Evolutionary conservation across 441 rosid species (phyloP).

Genomic region (Isatis lusitanica): DNA sequence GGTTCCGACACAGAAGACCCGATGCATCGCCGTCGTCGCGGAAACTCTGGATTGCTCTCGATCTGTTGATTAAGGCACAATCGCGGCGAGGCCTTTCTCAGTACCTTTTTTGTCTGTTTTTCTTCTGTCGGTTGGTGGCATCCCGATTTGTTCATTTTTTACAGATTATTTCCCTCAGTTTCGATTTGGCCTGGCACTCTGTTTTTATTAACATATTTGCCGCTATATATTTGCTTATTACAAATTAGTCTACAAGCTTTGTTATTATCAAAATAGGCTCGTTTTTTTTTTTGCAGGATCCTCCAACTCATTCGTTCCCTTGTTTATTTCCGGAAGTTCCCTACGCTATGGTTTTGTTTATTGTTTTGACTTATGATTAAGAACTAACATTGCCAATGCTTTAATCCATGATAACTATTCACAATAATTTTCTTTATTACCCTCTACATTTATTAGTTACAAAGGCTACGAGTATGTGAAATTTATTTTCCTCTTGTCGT

Average conservation of each 20-base stretch:
- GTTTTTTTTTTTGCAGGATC: too few species aligned
- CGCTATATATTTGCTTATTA: neutral
- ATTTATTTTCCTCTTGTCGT: too few species aligned
- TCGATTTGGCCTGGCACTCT: neutral
- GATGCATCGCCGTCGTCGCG: conserved; percentile 31
- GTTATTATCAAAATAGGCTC: neutral
- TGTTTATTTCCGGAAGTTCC: too few species aligned
- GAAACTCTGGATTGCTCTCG: neutral
- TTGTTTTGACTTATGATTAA: neutral
- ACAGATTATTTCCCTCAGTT: neutral
- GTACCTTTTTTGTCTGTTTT: neutral
- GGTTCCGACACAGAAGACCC: conserved; percentile 79
- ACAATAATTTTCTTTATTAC: too few species aligned
- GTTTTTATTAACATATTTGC: neutral
- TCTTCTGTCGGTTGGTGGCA: neutral
- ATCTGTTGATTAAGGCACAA: neutral
- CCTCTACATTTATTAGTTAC: too few species aligned
- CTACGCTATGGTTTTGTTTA: neutral
- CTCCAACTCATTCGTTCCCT: too few species aligned
- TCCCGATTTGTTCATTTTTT: neutral
- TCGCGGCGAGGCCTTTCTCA: neutral
- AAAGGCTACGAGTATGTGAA: too few species aligned
- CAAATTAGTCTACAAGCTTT: neutral
- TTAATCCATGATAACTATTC: neutral
- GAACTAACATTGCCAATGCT: neutral